Evolutionary conservation across 805 yeast species (phyloP).

Genomic region (Spathaspora gorwiae): DNA sequence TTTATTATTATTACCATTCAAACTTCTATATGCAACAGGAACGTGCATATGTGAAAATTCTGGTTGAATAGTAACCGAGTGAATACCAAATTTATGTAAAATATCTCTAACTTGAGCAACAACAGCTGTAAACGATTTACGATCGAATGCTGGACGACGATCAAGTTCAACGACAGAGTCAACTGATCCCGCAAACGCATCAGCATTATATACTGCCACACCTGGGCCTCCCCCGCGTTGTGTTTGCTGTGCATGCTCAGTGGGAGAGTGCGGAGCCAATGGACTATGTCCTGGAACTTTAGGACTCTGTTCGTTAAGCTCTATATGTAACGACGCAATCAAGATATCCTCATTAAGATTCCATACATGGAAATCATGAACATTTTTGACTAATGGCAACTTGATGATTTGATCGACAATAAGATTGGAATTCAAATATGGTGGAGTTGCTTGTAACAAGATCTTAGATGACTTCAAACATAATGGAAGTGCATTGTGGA

Average conservation of each 20-base stretch:
- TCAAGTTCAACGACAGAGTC: conserved; percentile 31
- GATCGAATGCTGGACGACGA: conserved; percentile 33
- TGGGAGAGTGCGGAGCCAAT: neutral
- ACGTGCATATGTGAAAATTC: conserved; percentile 50
- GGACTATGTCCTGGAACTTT: neutral
- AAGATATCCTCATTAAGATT: conserved; percentile 81
- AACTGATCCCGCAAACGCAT: conserved; percentile 23
- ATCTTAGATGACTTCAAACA: conserved; percentile 84
- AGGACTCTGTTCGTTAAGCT: conserved; percentile 35
- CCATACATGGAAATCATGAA: conserved; percentile 97
- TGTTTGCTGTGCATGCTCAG: neutral
- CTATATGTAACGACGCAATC: conserved; percentile 87
- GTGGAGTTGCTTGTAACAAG: conserved; percentile 88
- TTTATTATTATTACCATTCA: neutral
- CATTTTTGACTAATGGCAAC: conserved; percentile 70
- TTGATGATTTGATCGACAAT: conserved; percentile 65
- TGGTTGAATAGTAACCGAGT: conserved; percentile 94
- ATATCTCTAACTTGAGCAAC: conserved; percentile 75
- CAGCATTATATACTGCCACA: conserved; percentile 9
- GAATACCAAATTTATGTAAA: conserved; percentile 79
- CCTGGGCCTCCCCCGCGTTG: neutral
- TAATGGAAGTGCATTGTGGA: conserved; percentile 86
- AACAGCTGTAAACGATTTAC: conserved; percentile 50
- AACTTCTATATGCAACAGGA: conserved; percentile 3
- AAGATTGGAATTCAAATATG: conserved; percentile 68